Evolutionary conservation across 2,329 filamentous ascomycete genomes (phyloP), one percentile per base, ranked within the genome.

Genomic region (Trematosphaeria pertusa): DNA sequence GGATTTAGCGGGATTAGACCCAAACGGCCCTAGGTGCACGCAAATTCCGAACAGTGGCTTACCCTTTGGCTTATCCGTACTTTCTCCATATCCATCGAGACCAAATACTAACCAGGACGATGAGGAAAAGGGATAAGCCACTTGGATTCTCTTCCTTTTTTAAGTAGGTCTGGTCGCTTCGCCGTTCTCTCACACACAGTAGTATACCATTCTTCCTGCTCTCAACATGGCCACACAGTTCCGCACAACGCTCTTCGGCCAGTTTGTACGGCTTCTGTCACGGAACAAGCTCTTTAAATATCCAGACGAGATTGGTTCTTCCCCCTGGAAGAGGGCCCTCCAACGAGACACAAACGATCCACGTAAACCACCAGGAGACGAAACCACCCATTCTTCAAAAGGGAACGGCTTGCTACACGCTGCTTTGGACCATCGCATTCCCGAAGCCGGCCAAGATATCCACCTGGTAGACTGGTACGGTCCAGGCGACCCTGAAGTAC

Each of bases 391-490:
- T 17, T 14, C 17, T 12, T 12, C 10, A 18, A n/a, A 9, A 6
- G 11, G 14, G 20, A 38, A 34, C 8, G n/a, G 17, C 36, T 17
- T 14, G 14, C 19, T 14, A 5, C 24, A 20, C 22, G n/a, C 5
- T 3, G 5, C 17, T 4, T 32, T 12, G 18, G 19, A 15, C 19
- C 22, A n/a, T 18, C 15, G 14, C 17, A 1, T n/a, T n/a, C 7
- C 37, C 2, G 14, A 15, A n/a, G 14, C 5, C 4, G 47, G 19
- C 31, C 10, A 19, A 14, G 26, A 55, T 8, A 58, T 54, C 8
- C 39, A 61, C 3, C 30, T 66, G 2, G 57, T 73, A 3, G 63
- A 67, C 35, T 72, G 70, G 66, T 73, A 72, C 42, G 61, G 56
- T 2, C 62, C 62, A 30, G 43, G 57, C 20, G 57, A 64, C 31